A percentile compares a stretch with the other conserved stretches of the same genome.
These are phyloP conservation scores for Pythium brassicae DNA, from an alignment of 352 stramenopile species.

Conservation along the genomic window DNA sequence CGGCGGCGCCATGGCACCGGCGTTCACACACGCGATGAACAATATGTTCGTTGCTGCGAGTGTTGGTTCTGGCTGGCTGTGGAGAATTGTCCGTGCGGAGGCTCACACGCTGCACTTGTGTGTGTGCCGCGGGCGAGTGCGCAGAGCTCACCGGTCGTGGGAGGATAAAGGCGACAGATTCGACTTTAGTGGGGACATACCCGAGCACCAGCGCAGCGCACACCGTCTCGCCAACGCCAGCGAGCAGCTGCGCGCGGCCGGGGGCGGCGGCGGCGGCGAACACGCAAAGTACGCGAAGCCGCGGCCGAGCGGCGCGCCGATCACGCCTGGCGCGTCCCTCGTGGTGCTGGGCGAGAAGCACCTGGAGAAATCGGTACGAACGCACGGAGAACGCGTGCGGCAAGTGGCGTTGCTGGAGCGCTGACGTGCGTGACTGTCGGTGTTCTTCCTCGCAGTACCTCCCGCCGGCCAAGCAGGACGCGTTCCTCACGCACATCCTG, in stretches of 20 bases:
- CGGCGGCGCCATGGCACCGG: not conserved
- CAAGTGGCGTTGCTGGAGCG: not conserved
- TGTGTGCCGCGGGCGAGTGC: not conserved
- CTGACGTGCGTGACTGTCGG: not conserved
- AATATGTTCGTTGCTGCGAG: not conserved
- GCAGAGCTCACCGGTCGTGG: no score
- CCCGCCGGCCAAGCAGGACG: constrained; percentile 1
- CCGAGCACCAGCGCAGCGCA: not conserved
- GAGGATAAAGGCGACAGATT: not conserved
- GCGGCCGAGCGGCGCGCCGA: constrained; percentile 9
- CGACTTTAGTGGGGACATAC: not conserved
- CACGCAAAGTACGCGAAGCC: constrained; percentile 7
- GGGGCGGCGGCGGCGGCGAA: not conserved
- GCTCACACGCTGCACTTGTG: not conserved
- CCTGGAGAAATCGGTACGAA: constrained; percentile 9
- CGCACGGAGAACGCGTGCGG: not conserved
- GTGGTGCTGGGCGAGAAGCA: constrained; percentile 2
- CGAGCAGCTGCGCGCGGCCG: not conserved
- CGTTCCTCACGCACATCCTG: not conserved
- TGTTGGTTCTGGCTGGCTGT: no score
- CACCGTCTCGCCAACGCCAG: not conserved
- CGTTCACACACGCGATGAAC: not conserved
- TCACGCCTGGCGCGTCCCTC: constrained; percentile 13
- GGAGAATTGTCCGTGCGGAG: no score
- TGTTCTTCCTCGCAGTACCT: not conserved